Evolutionary conservation across 1,284 basidiomycete genomes (phyloP), one percentile per base, ranked within the genome.

Genomic region (Prillingera fragicola): DNA sequence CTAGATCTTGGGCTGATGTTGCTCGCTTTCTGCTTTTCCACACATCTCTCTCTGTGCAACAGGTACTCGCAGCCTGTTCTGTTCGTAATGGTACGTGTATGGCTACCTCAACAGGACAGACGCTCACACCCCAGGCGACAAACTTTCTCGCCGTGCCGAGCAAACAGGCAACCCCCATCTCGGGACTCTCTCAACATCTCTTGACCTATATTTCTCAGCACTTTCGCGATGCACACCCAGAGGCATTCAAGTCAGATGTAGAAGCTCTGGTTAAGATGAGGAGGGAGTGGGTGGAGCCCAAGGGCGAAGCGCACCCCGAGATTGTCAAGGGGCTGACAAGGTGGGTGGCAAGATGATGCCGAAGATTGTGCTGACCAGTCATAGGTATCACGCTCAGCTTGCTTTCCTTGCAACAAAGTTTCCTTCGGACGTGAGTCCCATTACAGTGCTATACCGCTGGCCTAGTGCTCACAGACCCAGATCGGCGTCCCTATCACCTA

Each of bases 311-410:
- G 3, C 74, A 75, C 51, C 60, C 56, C 5, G 69, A 69, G 47
- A 60, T 68, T 7, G 57, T 69, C 3, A 46, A 54, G 33, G 69
- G 66, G 12, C 47, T 72, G 28, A 65, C 69, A 54, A 63, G 61
- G 73, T 71, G 71, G 71, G 77, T 32, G 56, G 74, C 82, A 53
- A 50, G 74, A 72, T 19, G 10, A 29, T n/a, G 14, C n/a, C 15
- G 5, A 10, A 5, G 3, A 15, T 6, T 1, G 14, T 24, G 34
- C 35, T 44, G 15, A 44, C 37, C 2, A 5, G 22, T 19, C 34
- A 10, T 61, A 92, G 88, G 45, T 96, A 96, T 63, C 83, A 92
- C 56, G 87, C 90, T 3, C 90, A 94, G 69, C 80, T 95, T 33
- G 75, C 78, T 3, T 88, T 84, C 52, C 78, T 91, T 21, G 71